phyloP scores from a whole-genome alignment of 768 basidiomycete species.

The Ramaria sp. region DNA sequence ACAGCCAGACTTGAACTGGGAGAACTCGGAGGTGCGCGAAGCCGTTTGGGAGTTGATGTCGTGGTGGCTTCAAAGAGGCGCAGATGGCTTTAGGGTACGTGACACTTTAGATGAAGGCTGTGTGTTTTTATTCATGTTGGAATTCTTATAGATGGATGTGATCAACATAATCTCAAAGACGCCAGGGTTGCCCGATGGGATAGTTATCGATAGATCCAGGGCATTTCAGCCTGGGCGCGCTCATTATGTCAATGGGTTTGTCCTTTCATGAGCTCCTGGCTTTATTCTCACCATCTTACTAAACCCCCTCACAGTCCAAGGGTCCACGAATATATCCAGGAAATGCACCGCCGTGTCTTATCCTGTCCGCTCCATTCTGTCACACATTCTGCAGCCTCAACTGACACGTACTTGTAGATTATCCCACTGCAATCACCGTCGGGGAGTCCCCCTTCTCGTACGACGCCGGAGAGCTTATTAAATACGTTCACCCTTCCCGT shows the following conservation, averaged over 20 bases:
- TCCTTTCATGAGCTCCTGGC: background rate
- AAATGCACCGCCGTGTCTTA: constrained; percentile 54
- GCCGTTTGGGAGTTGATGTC: constrained; percentile 55
- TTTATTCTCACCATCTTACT: background rate
- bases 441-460: constrained; percentile 55
- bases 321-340: constrained; percentile 55
- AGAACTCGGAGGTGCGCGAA: constrained; percentile 41
- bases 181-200: constrained; percentile 54
- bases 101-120: background rate
- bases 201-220: constrained; percentile 37
- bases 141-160: constrained; percentile 44
- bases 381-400: background rate
- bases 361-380: constrained; percentile 31
- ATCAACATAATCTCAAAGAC: constrained; percentile 61
- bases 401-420: constrained; percentile 22
- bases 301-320: constrained; percentile 32
- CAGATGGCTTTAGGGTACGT: constrained; percentile 64
- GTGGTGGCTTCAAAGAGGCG: constrained; percentile 67
- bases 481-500: constrained; percentile 44
- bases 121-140: background rate
- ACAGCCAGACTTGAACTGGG: constrained; percentile 75
- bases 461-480: constrained; percentile 36
- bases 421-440: constrained; percentile 47
- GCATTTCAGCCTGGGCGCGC: constrained; percentile 43
- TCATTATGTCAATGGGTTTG: constrained; percentile 51